Evolutionary conservation across 208 protist genomes (phyloP), one percentile per base, ranked within the genome.

Genomic region (Trypanosoma brucei): DNA sequence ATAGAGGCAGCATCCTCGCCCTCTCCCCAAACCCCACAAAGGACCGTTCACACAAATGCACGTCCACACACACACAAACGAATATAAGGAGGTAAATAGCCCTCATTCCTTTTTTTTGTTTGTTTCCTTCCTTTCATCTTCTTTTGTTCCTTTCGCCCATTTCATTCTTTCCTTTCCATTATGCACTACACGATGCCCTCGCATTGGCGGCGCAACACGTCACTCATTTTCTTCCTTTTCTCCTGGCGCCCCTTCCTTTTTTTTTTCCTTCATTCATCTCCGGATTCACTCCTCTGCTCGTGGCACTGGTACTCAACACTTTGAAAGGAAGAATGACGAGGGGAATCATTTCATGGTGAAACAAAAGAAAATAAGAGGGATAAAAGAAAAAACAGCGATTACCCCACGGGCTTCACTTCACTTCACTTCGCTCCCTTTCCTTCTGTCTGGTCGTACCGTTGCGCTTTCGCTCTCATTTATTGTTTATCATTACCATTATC

Each of bases 311-410:
- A 22, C 22, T 22, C 22, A 22, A 22, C 22, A 22, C 22, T 22
- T 22, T 22, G 22, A 22, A 22, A 22, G 22, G 22, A 22, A 22
- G 0, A 22, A 22, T 22, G 22, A 22, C 22, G 22, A 22, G 22
- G 22, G 22, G 22, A 22, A 22, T 22, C 22, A 22, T 22, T 22
- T 22, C 22, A 22, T 22, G 22, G 22, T 22, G 22, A 22, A 22
- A 61, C 36, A 22, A 35, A n/a, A 61, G 3, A 61, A 61, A 51
- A 61, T 42, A 35, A 39, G 14, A 39, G 34, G 50, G 30, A 61
- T 5, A 60, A 60, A 42, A 48, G 38, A 60, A 60, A 48, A 48
- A 60, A 51, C 9, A 48, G 14, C 8, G 9, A 56, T 22, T 22
- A 22, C 52, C 44, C 44, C 13, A 42, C 11, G 31, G 11, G 14